Conservation (phyloP, 345 rosid species). For the Salix caprea region DNA sequence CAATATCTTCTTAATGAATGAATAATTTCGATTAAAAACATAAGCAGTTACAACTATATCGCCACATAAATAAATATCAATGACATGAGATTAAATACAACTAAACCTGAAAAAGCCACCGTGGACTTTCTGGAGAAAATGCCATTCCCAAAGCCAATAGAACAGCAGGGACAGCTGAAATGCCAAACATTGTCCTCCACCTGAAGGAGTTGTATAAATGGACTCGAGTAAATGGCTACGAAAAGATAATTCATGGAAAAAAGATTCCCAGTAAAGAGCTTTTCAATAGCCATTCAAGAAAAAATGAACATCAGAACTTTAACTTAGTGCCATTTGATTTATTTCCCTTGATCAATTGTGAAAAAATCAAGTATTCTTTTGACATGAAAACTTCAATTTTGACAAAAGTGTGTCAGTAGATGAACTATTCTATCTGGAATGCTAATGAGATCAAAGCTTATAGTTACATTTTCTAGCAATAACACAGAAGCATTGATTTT, state of each 20-base stretch:
- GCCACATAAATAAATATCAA: not conserved
- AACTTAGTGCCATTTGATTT: not conserved
- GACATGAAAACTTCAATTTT: not conserved
- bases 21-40: not conserved
- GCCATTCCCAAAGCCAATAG: constrained; percentile 83
- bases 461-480: not conserved
- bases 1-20: not conserved
- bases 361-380: not conserved
- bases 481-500: not conserved
- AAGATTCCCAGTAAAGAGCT: not conserved
- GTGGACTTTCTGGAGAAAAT: constrained; percentile 96
- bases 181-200: constrained; percentile 98
- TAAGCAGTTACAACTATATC: not conserved
- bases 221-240: not conserved
- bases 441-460: not conserved
- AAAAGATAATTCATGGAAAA: not conserved
- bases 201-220: constrained; percentile 35
- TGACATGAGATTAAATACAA: not conserved
- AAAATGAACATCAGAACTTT: not conserved
- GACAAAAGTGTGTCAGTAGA: not conserved
- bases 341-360: not conserved
- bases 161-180: constrained; percentile 78
- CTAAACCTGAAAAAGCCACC: constrained; percentile 96
- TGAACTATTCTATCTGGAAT: not conserved
- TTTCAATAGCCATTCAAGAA: not conserved